phyloP scores from a whole-genome alignment of 2,329 filamentous ascomycete species.

The Sarocladium kiliense region DNA sequence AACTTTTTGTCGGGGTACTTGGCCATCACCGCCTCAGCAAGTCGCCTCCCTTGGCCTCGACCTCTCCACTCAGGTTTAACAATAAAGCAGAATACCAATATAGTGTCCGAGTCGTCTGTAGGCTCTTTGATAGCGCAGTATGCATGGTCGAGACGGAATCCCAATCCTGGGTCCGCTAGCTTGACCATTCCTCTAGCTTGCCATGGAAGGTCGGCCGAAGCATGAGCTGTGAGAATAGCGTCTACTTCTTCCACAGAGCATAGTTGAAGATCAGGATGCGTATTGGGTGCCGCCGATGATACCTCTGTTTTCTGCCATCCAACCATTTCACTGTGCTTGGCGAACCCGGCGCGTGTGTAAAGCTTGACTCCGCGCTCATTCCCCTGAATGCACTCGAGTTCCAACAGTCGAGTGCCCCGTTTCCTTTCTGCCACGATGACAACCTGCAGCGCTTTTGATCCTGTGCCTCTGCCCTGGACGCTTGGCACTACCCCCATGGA shows the following conservation, averaged over 20 bases:
- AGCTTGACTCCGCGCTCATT: slow-evolving; percentile 15
- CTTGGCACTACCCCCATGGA: slow-evolving; percentile 16
- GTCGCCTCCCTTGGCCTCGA: slow-evolving; percentile 13
- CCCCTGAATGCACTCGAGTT: slow-evolving; percentile 17
- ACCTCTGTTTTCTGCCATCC: slow-evolving; percentile 12
- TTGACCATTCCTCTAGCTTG: slow-evolving; percentile 12
- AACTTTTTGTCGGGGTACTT: slow-evolving; percentile 15
- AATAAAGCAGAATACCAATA: slow-evolving; percentile 13
- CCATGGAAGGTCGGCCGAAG: slow-evolving; percentile 14
- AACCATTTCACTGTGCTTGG: slow-evolving; percentile 11
- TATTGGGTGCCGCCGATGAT: not conserved
- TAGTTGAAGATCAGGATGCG: slow-evolving; percentile 8
- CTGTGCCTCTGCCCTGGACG: slow-evolving; percentile 14
- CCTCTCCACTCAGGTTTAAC: slow-evolving; percentile 16
- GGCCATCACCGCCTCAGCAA: slow-evolving; percentile 15
- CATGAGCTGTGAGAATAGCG: slow-evolving; percentile 10
- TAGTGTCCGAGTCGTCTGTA: slow-evolving; percentile 12
- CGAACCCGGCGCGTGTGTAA: slow-evolving; percentile 15
- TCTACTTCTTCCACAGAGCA: slow-evolving; percentile 14
- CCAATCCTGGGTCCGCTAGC: slow-evolving; percentile 5
- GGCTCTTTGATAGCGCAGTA: slow-evolving; percentile 16
- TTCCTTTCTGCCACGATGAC: slow-evolving; percentile 12
- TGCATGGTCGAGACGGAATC: slow-evolving; percentile 15
- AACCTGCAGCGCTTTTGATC: slow-evolving; percentile 10
- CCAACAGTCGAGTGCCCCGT: slow-evolving; percentile 12